These are phyloP conservation scores for Suillus tomentosus DNA, from an alignment of 768 basidiomycete genomes.

Conservation along the genomic window DNA sequence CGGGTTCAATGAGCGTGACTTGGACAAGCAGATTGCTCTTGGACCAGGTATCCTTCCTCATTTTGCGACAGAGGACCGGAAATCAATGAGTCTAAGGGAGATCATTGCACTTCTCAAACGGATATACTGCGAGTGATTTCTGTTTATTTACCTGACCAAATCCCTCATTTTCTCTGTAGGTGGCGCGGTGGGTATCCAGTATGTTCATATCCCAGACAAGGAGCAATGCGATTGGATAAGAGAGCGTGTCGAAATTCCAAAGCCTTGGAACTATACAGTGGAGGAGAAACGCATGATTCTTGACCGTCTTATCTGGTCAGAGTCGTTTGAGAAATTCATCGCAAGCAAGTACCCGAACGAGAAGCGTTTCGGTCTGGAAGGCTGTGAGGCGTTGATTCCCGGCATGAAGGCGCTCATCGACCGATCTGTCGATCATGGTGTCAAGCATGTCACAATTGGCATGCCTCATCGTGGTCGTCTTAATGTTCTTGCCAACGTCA, in stretches of 20 bases:
- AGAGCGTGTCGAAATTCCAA: slow-evolving; percentile 91
- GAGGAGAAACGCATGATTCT: slow-evolving; percentile 99
- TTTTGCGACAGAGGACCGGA: slow-evolving; percentile 84
- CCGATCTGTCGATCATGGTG: slow-evolving; percentile 93
- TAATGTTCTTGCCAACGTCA: slow-evolving; percentile 97
- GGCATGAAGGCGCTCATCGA: slow-evolving; percentile 99
- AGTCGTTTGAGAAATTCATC: slow-evolving; percentile 98
- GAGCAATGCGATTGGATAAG: slow-evolving; percentile 99
- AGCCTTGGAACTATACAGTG: slow-evolving; percentile 96
- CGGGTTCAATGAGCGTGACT: slow-evolving; percentile 91
- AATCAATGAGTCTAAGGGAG: slow-evolving; percentile 86
- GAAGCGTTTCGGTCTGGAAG: slow-evolving; percentile 98
- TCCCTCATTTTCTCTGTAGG: slow-evolving; percentile 44
- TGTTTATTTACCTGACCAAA: neutral
- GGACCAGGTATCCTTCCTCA: slow-evolving; percentile 96
- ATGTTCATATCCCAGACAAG: slow-evolving; percentile 96
- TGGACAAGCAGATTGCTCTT: slow-evolving; percentile 92
- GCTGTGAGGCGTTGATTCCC: slow-evolving; percentile 95
- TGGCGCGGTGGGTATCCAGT: slow-evolving; percentile 87
- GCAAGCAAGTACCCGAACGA: slow-evolving; percentile 99
- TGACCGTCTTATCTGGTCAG: slow-evolving; percentile 99
- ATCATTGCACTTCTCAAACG: slow-evolving; percentile 89
- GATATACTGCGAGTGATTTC: slow-evolving; percentile 80
- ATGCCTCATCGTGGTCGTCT: slow-evolving; percentile 99
- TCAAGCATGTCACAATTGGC: slow-evolving; percentile 95